Evolutionary conservation across 805 yeast species (phyloP), one percentile per base, ranked within the genome.

Genomic region (Candida nonsorbophila): DNA sequence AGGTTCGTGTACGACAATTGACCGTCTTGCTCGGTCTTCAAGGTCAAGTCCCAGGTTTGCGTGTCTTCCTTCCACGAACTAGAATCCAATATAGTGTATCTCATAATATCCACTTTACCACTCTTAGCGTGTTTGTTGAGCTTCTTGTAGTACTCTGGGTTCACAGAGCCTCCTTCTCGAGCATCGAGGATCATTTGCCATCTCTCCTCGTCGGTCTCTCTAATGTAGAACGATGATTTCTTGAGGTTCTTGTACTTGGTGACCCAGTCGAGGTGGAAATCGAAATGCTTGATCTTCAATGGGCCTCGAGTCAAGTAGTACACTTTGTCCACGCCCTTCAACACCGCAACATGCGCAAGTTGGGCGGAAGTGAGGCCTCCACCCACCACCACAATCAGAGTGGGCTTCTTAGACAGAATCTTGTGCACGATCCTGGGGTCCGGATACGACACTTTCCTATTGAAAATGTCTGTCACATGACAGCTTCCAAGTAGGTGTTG

Each of bases 351-450:
- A 37, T 65, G 62, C 2, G 68, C 66, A 7, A 67, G 41, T 31
- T 67, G 73, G 1, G 72, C 72, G 1, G 70, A 60, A 0, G 72
- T 65, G 18, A 66, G 44, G 0, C 72, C 72, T 1, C 72, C 72
- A 1, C 72, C 73, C 6, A 66, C 67, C 14, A 66, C 59, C 7
- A 55, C 58, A 7, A 58, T 30, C 6, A 36, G 32, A 5, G 34
- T 24, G 17, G 34, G 21, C 10, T 28, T 30, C 10, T 20, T 7
- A 7, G 30, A 33, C 5, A 41, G 10, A 12, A 20, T 29, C 20
- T 47, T 46, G 10, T 22, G 25, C 21, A 38, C 24, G 6, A 44
- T 15, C 19, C 46, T 34, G 12, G 34, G 36, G 31, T 49, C 44
- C 9, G 55, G 53, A 17, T 44, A 58, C 8, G 38, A 23, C 1